These are phyloP conservation scores for Plasmodium billcollinsi DNA, from an alignment of 169 alveolate species.

Conservation along the genomic window DNA sequence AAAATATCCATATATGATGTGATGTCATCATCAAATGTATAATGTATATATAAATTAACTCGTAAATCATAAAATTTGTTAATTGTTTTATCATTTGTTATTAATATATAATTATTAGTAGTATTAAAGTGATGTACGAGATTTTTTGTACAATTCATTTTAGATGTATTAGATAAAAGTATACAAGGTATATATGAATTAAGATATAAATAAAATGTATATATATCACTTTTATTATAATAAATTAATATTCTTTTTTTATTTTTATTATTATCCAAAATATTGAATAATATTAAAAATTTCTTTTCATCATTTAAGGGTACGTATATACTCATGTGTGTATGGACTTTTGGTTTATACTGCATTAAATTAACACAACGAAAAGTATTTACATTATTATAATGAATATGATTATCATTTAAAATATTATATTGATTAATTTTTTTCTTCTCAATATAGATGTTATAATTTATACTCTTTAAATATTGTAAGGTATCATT, in stretches of 20 bases:
- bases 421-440: not conserved
- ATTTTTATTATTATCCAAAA: slow-evolving; percentile 25
- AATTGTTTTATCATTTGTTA: slow-evolving; percentile 47
- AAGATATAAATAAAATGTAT: slow-evolving; percentile 35
- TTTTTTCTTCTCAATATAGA: not conserved
- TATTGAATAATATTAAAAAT: slow-evolving; percentile 43
- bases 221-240: slow-evolving; percentile 57
- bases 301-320: slow-evolving; percentile 73
- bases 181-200: slow-evolving; percentile 72
- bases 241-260: slow-evolving; percentile 49
- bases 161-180: slow-evolving; percentile 23
- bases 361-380: slow-evolving; percentile 17
- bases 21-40: slow-evolving; percentile 22
- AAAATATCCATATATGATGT: slow-evolving; percentile 32
- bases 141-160: slow-evolving; percentile 22
- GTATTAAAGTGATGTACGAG: slow-evolving; percentile 22
- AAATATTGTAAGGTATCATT: slow-evolving; percentile 41
- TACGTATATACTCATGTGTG: slow-evolving; percentile 43
- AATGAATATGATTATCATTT: not conserved
- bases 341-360: slow-evolving; percentile 21
- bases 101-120: slow-evolving; percentile 45
- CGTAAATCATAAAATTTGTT: slow-evolving; percentile 15
- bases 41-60: slow-evolving; percentile 41
- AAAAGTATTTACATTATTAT: not conserved
- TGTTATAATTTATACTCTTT: slow-evolving; percentile 31